Base-by-base conservation (phyloP, 2,329 filamentous ascomycete genomes). In the Chrysosporium keratinophilum region DNA sequence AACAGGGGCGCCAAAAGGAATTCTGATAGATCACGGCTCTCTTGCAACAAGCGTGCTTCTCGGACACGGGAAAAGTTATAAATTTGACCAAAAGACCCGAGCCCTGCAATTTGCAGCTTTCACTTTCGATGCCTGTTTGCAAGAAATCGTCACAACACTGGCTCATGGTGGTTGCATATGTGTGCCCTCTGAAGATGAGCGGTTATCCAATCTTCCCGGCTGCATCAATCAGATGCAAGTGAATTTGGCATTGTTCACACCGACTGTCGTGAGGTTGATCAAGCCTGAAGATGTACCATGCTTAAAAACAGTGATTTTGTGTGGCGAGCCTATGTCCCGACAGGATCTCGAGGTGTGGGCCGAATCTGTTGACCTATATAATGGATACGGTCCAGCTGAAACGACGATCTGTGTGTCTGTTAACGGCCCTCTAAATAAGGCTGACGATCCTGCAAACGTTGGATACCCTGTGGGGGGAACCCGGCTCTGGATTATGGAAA, bases 81-180 rank as follows among this genome's bases (percentile, higher is more conserved):
- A 43, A 48, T 47, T 48, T 19, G 37, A n/a, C 14, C 35, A 34
- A 20, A 28, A 57, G 17, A 59, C 59, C 1, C 57, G 64, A 42
- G 57, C 62, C 11, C 56, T 67, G 10, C 67, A 74, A 46, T 74
- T 74, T 59, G 65, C 67, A 4, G 69, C 69, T 1, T 73, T 70
- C 55, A 68, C 67, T 1, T 74, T 74, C 54, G 71, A 73, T 56
- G 68, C 66, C 19, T 69, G 64, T 49, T 61, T 75, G 41, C 59
- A 60, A 57, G 67, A 95, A 65, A 88, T 90, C 6, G 91, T 93
- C 12, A 54, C 47, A 4, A 77, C 80, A 0, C 67, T 83, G 3
- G 67, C 74, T 0, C 68, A 76, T 28, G 81, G 81, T 5, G 80
- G 78, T 0, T 82, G 78, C 43, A 71, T 84, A 3, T 83, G 80